Conservation (phyloP, 1,284 basidiomycete genomes). For the Leucocoprinus gongylophorus region DNA sequence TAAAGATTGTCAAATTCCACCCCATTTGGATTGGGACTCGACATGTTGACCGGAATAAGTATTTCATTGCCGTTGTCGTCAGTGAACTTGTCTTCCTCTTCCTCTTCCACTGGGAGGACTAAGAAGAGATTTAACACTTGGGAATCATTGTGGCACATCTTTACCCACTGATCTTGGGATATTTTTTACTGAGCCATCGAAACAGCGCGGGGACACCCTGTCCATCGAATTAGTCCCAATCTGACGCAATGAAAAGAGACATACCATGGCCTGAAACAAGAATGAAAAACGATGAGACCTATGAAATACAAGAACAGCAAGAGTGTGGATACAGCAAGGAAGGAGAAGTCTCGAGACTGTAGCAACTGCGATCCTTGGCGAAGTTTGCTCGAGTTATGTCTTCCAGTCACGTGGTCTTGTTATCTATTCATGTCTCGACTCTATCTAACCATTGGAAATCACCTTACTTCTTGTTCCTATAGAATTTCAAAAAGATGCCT, state of each 20-base stretch:
- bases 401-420: slow-evolving; percentile 12
- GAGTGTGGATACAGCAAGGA: neutral
- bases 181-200: slow-evolving; percentile 94
- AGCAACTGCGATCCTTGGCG: neutral
- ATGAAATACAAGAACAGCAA: slow-evolving; percentile 2
- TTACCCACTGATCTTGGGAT: slow-evolving; percentile 83
- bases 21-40: slow-evolving; percentile 89
- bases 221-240: neutral
- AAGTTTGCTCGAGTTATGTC: slow-evolving; percentile 6
- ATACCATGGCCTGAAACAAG: slow-evolving; percentile 7
- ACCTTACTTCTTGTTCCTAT: neutral
- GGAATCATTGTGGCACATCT: neutral
- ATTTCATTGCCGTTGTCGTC: slow-evolving; percentile 65
- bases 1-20: slow-evolving; percentile 96
- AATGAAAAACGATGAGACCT: neutral
- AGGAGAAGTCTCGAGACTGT: neutral
- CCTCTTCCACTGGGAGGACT: slow-evolving; percentile 80
- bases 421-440: slow-evolving; percentile 5
- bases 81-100: slow-evolving; percentile 64
- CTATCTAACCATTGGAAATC: neutral
- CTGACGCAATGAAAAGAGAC: neutral
- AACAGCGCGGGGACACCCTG: slow-evolving; percentile 94
- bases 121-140: slow-evolving; percentile 1
- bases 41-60: slow-evolving; percentile 78
- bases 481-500: slow-evolving; percentile 22